Percentiles rank a stretch among this genome's conserved stretches.
Evolutionary conservation across 129 eudicot species (phyloP).

Genomic region (sunflower (Helianthus annuus)): HanXRQr2.0-SUNRISE NC_035448.2:170869093-170869592

Average conservation of each 20-base stretch:
- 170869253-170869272: conserved; percentile 20
- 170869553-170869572: too few species aligned
- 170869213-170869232: too few species aligned
- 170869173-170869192: too few species aligned
- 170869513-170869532: background rate
- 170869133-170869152: background rate
- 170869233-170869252: background rate
- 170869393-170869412: conserved; percentile 55
- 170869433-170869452: conserved; percentile 35
- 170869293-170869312: conserved; percentile 39
- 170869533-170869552: background rate
- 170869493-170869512: conserved; percentile 34
- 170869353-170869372: conserved; percentile 57
- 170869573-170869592: background rate
- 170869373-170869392: conserved; percentile 59
- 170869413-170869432: conserved; percentile 54
- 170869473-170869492: conserved; percentile 18
- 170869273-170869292: background rate
- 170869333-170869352: conserved; percentile 58
- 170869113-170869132: too few species aligned
- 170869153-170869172: background rate
- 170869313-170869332: conserved; percentile 52
- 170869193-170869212: too few species aligned
- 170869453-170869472: conserved; percentile 20
- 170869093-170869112: too few species aligned